Evolutionary conservation across 2,329 filamentous ascomycete genomes (phyloP).

Genomic region (Gaeumannomyces tritici): DNA sequence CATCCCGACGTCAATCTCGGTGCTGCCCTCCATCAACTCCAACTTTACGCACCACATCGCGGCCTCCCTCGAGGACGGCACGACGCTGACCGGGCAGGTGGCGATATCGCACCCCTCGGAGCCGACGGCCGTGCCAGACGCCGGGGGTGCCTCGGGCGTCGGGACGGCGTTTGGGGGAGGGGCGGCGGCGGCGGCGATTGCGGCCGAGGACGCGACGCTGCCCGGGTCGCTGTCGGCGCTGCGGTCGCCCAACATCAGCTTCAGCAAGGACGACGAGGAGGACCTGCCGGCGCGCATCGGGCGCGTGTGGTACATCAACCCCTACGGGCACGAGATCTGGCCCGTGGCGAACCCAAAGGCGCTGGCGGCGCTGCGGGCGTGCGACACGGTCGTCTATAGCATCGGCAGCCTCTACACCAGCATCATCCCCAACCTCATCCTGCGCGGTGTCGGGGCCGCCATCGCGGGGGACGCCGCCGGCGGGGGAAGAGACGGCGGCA

Average conservation of each 20-base stretch:
- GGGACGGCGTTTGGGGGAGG: not conserved
- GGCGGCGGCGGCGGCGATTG: conserved; percentile 6
- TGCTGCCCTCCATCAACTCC: conserved; percentile 85
- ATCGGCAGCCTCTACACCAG: conserved; percentile 93
- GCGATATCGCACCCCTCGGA: conserved; percentile 78
- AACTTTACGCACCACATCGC: conserved; percentile 96
- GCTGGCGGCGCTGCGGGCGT: conserved; percentile 52
- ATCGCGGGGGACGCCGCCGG: conserved; percentile 51
- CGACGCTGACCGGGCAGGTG: conserved; percentile 81
- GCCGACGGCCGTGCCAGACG: conserved; percentile 42
- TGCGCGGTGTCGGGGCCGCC: conserved; percentile 60
- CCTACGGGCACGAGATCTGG: conserved; percentile 92
- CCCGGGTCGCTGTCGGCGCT: conserved; percentile 74
- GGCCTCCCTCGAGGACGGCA: conserved; percentile 67
- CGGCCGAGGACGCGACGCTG: conserved; percentile 58
- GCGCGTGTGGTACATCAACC: conserved; percentile 94
- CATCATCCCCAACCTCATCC: conserved; percentile 71
- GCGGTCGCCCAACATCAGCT: conserved; percentile 70
- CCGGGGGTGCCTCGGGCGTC: conserved; percentile 15
- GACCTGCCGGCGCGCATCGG: conserved; percentile 71
- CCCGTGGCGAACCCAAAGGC: conserved; percentile 77
- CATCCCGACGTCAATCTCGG: conserved; percentile 66
- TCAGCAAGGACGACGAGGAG: conserved; percentile 67
- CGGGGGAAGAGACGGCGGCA: conserved; percentile 34
- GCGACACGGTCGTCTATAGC: conserved; percentile 72